Conservation (phyloP, 2,329 filamentous ascomycete species). For the Ilyonectria robusta region DNA sequence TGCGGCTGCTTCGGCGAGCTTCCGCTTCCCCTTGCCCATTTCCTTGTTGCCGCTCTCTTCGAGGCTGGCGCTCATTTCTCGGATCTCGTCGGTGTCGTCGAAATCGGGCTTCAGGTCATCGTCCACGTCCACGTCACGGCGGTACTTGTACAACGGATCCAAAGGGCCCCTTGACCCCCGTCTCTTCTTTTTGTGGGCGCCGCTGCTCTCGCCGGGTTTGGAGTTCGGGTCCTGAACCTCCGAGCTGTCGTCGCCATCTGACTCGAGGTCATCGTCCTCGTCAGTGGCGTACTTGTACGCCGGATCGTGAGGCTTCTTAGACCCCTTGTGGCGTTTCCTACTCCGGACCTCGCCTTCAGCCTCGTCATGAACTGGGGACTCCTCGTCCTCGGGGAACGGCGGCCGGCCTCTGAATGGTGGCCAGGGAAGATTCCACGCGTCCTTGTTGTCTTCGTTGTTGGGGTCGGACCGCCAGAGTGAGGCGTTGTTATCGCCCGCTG, state of each 20-base stretch:
- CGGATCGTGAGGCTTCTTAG: not conserved
- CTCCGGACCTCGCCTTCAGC: not conserved
- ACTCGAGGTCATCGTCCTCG: slow-evolving; percentile 16
- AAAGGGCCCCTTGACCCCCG: not conserved
- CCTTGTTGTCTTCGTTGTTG: slow-evolving; percentile 48
- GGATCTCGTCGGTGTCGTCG: slow-evolving; percentile 34
- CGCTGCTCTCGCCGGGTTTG: not conserved
- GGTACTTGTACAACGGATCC: slow-evolving; percentile 40
- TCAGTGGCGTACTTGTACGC: not conserved
- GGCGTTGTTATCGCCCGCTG: slow-evolving; percentile 32
- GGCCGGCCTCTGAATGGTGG: slow-evolving; percentile 42
- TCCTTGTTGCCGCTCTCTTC: not conserved
- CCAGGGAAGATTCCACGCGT: slow-evolving; percentile 48
- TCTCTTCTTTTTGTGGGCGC: no score
- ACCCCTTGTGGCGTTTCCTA: not conserved
- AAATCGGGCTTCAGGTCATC: slow-evolving; percentile 40
- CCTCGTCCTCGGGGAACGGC: slow-evolving; percentile 44
- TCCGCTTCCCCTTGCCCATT: not conserved
- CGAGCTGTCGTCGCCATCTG: slow-evolving; percentile 28
- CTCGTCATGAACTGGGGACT: slow-evolving; percentile 27
- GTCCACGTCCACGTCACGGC: slow-evolving; percentile 38
- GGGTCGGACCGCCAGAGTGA: slow-evolving; percentile 50
- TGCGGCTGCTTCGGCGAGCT: slow-evolving; percentile 13
- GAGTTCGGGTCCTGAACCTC: slow-evolving; percentile 16
- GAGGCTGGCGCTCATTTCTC: not conserved